These are phyloP conservation scores for Monosporascus sp. DNA, from an alignment of 2,329 filamentous ascomycete species.

Conservation along the genomic window DNA sequence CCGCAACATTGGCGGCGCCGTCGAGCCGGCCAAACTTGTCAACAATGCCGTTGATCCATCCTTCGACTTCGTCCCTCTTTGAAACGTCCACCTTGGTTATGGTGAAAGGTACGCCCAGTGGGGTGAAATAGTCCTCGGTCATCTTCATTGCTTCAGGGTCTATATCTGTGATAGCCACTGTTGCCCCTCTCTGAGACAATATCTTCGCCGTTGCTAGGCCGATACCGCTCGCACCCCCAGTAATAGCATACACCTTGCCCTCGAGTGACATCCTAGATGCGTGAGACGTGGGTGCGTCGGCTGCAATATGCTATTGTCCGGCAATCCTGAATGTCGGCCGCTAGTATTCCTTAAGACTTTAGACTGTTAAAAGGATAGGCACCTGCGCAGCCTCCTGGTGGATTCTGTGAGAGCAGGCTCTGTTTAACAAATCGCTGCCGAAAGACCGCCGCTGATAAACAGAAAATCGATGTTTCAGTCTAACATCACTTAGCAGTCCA, in stretches of 20 bases:
- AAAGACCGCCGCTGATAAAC: no score
- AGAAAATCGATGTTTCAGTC: no score
- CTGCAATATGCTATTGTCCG: not conserved
- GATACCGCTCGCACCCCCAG: constrained; percentile 36
- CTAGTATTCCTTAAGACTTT: no score
- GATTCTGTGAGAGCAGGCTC: no score
- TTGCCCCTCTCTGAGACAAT: constrained; percentile 23
- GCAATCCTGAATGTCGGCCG: not conserved
- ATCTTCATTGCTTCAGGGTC: constrained; percentile 20
- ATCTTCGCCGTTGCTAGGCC: constrained; percentile 27
- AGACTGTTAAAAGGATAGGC: no score
- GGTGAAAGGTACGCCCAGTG: constrained; percentile 21
- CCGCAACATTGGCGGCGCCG: constrained; percentile 52
- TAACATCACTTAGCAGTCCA: no score
- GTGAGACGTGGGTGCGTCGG: not conserved
- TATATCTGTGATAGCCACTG: constrained; percentile 26
- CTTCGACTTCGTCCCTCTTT: constrained; percentile 42
- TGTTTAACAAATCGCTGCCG: no score
- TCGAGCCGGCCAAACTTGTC: constrained; percentile 47
- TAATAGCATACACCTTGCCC: constrained; percentile 35
- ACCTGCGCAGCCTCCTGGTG: no score
- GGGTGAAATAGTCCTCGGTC: constrained; percentile 22
- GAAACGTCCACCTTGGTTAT: constrained; percentile 44
- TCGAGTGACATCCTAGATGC: constrained; percentile 15
- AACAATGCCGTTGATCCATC: constrained; percentile 44